Evolutionary conservation across 345 rosid genomes (phyloP), one percentile per base, ranked within the genome.

Genomic region (Anacardium occidentale): DNA sequence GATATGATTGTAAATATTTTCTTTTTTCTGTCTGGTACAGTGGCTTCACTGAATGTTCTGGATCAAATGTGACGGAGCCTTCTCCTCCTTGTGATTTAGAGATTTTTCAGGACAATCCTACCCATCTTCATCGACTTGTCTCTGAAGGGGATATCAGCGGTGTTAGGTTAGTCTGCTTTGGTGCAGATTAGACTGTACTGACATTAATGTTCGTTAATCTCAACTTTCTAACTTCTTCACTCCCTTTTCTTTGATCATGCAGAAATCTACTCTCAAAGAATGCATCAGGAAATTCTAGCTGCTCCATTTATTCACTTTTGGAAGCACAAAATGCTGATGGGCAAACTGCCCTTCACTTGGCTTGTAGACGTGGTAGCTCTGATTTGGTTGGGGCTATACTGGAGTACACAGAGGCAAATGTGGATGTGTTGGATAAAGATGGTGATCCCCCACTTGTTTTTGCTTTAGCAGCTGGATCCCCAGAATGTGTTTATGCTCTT

Each of bases 361-460:
- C 99, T 67, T 95, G 99, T 85, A 86, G 98, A 74, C 93, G 97
- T 72, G 98, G 99, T 77, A 85, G 97, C 83, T 87, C 82, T 34
- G 91, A 92, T 72, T 88, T 95, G 77, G 98, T 95, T 71, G 87
- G 78, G 80, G 82, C 91, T 70, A 86, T 95, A 67, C 76, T 95
- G 86, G 90, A 84, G 78, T 85, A 86, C 61, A 65, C 58, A 50
- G 85, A 83, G 79, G 94, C 92, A 59, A 74, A 88, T 77, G 98
- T 92, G 67, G 98, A 92, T 88, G 82, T 91, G 67, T 83, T 89
- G 85, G 97, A 92, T 77, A 95, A 87, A 81, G 98, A 92, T 78
- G 97, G 98, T 62, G 97, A 92, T 80, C 99, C 98, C 47, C 97
- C 99, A 10, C 98, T 95, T 78, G 93, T 95, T 77, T 92, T 95